Conservation (phyloP, 495 filamentous ascomycete species). For the Hypomontagnella monticulosa region DNA sequence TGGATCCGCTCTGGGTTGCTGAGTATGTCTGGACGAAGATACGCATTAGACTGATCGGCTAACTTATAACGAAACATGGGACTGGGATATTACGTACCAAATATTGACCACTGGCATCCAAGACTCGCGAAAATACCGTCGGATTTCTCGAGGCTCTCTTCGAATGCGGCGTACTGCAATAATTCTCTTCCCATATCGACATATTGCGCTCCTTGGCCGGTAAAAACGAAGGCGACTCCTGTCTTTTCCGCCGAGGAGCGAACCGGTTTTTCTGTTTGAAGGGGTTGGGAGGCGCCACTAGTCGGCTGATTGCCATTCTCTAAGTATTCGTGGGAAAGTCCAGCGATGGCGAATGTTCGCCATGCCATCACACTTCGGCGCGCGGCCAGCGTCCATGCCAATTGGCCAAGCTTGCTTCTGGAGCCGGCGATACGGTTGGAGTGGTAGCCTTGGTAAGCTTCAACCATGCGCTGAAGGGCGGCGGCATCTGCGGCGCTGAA, state of each 20-base stretch:
- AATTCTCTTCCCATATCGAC: slow-evolving; percentile 10
- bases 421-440: slow-evolving; percentile 1
- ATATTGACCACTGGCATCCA: neutral
- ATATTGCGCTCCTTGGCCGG: slow-evolving; percentile 28
- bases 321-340: too few species aligned
- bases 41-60: neutral
- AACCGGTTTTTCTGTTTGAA: too few species aligned
- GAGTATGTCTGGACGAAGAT: neutral
- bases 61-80: too few species aligned
- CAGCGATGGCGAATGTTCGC: slow-evolving; percentile 41
- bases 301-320: too few species aligned
- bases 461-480: slow-evolving; percentile 36
- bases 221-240: slow-evolving; percentile 17
- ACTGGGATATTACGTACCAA: too few species aligned
- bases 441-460: slow-evolving; percentile 26
- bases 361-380: slow-evolving; percentile 45
- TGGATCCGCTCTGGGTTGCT: neutral
- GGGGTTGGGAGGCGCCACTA: too few species aligned
- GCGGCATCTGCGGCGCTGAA: slow-evolving; percentile 45
- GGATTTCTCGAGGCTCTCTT: neutral
- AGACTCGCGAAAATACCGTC: neutral
- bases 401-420: slow-evolving; percentile 24
- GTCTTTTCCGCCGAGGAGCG: neutral
- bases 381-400: slow-evolving; percentile 43
- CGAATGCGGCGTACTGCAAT: neutral